phyloP scores from a whole-genome alignment of 2,329 filamentous ascomycete genomes.

The Colletotrichum sp. region DNA sequence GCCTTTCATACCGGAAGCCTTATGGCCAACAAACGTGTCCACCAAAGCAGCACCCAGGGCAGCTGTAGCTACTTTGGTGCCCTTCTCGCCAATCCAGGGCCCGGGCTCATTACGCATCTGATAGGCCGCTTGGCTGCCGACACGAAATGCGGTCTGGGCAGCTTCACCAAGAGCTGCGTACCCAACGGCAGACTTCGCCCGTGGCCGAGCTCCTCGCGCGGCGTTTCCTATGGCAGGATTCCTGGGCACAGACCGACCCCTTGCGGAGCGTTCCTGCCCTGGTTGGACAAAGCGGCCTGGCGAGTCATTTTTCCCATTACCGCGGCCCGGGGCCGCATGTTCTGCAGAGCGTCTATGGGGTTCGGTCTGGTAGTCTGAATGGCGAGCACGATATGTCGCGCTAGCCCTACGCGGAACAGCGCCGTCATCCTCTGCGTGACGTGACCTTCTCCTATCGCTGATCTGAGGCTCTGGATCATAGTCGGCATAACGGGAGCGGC shows the following conservation, averaged over 20 bases:
- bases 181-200: constrained; percentile 21
- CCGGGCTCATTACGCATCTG: constrained; percentile 49
- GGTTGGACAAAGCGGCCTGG: neutral
- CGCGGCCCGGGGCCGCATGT: neutral
- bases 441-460: neutral
- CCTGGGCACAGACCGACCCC: constrained; percentile 14
- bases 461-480: neutral
- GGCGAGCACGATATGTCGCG: neutral
- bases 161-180: constrained; percentile 31
- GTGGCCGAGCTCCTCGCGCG: constrained; percentile 15
- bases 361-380: neutral
- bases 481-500: neutral
- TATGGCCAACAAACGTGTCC: constrained; percentile 48
- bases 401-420: neutral
- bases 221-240: neutral
- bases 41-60: constrained; percentile 54
- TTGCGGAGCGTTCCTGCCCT: neutral
- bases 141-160: constrained; percentile 50
- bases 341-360: neutral
- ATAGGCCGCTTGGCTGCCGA: constrained; percentile 54
- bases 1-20: constrained; percentile 28
- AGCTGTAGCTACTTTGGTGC: constrained; percentile 52
- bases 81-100: constrained; percentile 53
- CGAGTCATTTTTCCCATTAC: neutral
- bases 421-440: neutral